phyloP scores from a whole-genome alignment of 192 early-diverging fungal genomes.

The Helicostylum pulchrum region DNA sequence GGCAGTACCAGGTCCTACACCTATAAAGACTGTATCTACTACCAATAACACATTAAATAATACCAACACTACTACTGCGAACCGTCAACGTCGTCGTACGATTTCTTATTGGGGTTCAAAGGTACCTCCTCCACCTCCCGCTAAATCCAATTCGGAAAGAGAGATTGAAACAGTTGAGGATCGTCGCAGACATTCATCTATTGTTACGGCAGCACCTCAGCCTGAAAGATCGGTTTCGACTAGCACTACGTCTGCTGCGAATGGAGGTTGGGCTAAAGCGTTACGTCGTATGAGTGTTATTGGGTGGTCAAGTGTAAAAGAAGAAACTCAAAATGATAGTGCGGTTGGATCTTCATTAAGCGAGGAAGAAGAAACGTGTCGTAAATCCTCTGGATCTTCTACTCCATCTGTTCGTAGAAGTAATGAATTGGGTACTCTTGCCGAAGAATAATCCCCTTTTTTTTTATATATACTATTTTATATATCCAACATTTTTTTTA shows the following conservation, averaged over 20 bases:
- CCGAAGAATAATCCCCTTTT: constrained; percentile 22
- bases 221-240: background rate
- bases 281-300: constrained; percentile 30
- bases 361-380: background rate
- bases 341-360: background rate
- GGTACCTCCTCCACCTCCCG: constrained; percentile 14
- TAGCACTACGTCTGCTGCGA: background rate
- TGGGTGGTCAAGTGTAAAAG: constrained; percentile 26
- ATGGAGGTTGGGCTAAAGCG: constrained; percentile 33
- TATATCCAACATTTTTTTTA: background rate
- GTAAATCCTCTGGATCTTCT: constrained; percentile 18
- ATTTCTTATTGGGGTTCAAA: constrained; percentile 40
- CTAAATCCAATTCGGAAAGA: background rate
- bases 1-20: constrained; percentile 6
- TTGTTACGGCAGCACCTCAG: background rate
- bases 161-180: background rate
- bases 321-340: constrained; percentile 8
- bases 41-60: background rate
- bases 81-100: constrained; percentile 30
- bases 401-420: constrained; percentile 26
- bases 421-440: constrained; percentile 27
- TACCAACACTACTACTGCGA: background rate
- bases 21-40: constrained; percentile 7
- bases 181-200: background rate
- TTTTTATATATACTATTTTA: background rate